A percentile compares a stretch with the other conserved stretches of the same genome.
phyloP scores from a whole-genome alignment of 139 green algal species.

The Dunaliella sp. region DNA sequence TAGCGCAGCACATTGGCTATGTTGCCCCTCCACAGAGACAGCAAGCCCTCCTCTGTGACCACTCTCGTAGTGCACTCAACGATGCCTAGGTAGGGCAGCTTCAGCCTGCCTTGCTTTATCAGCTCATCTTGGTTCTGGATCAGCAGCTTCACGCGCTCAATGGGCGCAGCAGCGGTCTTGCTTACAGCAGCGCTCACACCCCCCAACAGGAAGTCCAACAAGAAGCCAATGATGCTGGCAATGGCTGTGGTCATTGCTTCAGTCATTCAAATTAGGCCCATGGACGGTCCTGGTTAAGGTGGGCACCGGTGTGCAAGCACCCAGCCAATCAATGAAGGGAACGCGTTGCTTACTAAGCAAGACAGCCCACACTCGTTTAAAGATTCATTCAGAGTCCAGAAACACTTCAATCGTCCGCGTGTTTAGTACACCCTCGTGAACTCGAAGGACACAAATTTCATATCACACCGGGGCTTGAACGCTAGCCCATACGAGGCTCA shows the following conservation, averaged over 20 bases:
- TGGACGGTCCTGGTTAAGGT: no score
- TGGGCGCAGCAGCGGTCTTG: conserved; percentile 93
- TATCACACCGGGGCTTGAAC: no score
- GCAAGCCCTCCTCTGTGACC: conserved; percentile 82
- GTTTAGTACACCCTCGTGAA: no score
- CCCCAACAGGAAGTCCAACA: conserved; percentile 48
- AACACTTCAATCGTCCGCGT: no score
- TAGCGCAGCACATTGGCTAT: conserved; percentile 94
- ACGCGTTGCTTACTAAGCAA: no score
- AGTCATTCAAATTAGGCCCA: no score
- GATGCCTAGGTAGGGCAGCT: conserved; percentile 82
- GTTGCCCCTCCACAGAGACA: conserved; percentile 97
- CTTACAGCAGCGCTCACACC: conserved; percentile 80
- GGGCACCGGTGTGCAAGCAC: no score
- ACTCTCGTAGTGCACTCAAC: conserved; percentile 94
- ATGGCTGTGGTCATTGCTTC: neutral
- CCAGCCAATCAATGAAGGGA: no score
- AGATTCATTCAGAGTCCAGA: no score
- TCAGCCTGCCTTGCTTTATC: conserved; percentile 63
- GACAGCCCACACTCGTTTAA: no score
- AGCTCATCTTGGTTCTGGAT: conserved; percentile 72
- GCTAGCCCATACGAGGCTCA: no score
- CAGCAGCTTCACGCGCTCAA: conserved; percentile 98
- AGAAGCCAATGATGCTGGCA: neutral
- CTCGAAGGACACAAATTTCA: no score